Evolutionary conservation across 805 yeast species (phyloP).

Genomic region (Wickerhamomyces chambardii): DNA sequence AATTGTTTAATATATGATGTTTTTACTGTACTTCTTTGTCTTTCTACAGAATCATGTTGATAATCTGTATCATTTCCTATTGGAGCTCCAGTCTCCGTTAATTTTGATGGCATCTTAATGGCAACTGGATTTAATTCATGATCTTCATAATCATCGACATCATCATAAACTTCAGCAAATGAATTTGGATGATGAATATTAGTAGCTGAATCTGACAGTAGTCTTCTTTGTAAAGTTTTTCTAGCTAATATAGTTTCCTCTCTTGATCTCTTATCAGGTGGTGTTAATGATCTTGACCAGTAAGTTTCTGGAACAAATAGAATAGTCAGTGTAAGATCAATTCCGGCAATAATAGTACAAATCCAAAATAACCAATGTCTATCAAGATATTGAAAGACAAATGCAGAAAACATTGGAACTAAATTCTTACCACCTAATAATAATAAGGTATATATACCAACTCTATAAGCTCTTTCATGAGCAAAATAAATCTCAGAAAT

Average conservation of each 20-base stretch:
- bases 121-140: neutral
- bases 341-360: constrained; percentile 40
- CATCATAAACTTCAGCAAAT: neutral
- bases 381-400: constrained; percentile 36
- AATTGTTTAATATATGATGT: constrained; percentile 24
- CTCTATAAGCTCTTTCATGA: constrained; percentile 52
- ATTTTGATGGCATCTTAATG: neutral
- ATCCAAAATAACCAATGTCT: constrained; percentile 61
- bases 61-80: too few species aligned
- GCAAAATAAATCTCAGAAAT: constrained; percentile 54
- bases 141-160: neutral
- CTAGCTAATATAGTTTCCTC: constrained; percentile 40
- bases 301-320: constrained; percentile 58
- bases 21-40: constrained; percentile 1
- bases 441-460: constrained; percentile 48
- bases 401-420: constrained; percentile 46
- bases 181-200: constrained; percentile 1
- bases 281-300: constrained; percentile 48
- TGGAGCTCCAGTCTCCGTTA: too few species aligned
- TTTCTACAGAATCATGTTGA: neutral
- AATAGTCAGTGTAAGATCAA: constrained; percentile 32
- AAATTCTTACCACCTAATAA: constrained; percentile 55
- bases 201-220: neutral
- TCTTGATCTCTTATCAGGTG: constrained; percentile 35
- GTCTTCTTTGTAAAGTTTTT: constrained; percentile 21